Conservation (phyloP, 202 grass and related monocot genomes). For the Hordeum pubiflorum region DNA sequence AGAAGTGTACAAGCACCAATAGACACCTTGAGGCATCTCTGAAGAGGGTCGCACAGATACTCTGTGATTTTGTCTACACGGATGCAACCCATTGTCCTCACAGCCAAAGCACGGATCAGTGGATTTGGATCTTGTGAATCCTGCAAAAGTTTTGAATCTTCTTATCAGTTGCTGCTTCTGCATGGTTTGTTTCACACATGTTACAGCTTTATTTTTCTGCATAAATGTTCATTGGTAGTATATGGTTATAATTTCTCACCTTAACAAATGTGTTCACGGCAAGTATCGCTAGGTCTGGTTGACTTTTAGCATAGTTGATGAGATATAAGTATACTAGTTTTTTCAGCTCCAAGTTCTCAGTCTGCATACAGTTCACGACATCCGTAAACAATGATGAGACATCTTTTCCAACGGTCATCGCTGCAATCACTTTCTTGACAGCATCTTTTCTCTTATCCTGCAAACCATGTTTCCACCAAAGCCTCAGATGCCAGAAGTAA, state of each 20-base stretch:
- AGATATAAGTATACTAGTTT: slow-evolving; percentile 99
- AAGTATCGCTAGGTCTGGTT: slow-evolving; percentile 97
- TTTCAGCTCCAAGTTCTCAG: slow-evolving; percentile 94
- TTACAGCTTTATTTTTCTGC: not conserved
- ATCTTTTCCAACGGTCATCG: slow-evolving; percentile 99
- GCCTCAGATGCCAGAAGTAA: slow-evolving; percentile 5
- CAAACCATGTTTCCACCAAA: slow-evolving; percentile 19
- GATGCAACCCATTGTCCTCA: slow-evolving; percentile 99
- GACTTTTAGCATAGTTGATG: slow-evolving; percentile 99
- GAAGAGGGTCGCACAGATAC: slow-evolving; percentile 82
- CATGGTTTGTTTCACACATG: not conserved
- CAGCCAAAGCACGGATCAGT: slow-evolving; percentile 93
- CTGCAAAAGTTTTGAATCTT: slow-evolving; percentile 38
- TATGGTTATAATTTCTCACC: slow-evolving; percentile 35
- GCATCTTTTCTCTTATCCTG: slow-evolving; percentile 99
- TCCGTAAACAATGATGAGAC: slow-evolving; percentile 98
- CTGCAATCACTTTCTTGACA: slow-evolving; percentile 98
- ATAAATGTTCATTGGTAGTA: slow-evolving; percentile 10
- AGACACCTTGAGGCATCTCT: no score
- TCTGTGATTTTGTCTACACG: slow-evolving; percentile 99
- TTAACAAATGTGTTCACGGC: slow-evolving; percentile 99
- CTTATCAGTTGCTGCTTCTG: not conserved
- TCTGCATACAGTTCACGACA: slow-evolving; percentile 99
- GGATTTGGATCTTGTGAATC: slow-evolving; percentile 99
- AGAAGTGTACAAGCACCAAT: no score